Evolutionary conservation across 2,329 filamentous ascomycete species (phyloP), one percentile per base, ranked within the genome.

Genomic region (Cytospora chrysosperma): DNA sequence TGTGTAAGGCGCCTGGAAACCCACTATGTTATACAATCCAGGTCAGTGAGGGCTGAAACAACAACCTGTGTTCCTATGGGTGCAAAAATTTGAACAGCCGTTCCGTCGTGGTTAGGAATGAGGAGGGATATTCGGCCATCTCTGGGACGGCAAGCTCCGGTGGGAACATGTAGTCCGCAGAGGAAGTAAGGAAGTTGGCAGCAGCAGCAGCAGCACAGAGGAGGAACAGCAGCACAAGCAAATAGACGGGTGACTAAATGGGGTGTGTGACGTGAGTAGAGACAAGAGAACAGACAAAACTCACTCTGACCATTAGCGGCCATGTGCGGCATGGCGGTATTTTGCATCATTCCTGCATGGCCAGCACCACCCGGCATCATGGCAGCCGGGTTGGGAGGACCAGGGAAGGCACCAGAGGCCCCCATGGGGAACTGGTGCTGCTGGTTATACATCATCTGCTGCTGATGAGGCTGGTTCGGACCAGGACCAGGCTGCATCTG

Each of bases 321-420:
- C 82, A 86, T 85, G 72, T 83, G 82, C 67, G 79, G 80, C 82
- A 86, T 85, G 72, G 76, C 81, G 69, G 82, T 75, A 72, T 81
- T 85, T 76, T 84, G 85, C 85, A 88, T 87, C 84, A 88, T 87
- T 71, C 80, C 83, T 75, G 78, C 80, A 75, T 81, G 79, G 49
- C 80, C 81, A 67, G 75, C 75, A 68, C 77, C 79, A 56, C 78
- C 75, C 79, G 85, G 85, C 82, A 86, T 84, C 74, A 83, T 72
- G 66, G 70, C 69, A 58, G 56, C 76, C 59, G 79, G 76, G 68
- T 82, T 84, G 59, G 80, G 79, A 68, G 77, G 80, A 55, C 79
- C 79, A 56, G 78, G 78, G 69, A 84, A 86, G 67, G 73, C 75
- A 64, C 76, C 77, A 71, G 85, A 83, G 62, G 78, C 75, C 60